Percentiles rank a stretch among this genome's conserved stretches.
Evolutionary conservation across 805 yeast species (phyloP).

Genomic region (Candida awuae): DNA sequence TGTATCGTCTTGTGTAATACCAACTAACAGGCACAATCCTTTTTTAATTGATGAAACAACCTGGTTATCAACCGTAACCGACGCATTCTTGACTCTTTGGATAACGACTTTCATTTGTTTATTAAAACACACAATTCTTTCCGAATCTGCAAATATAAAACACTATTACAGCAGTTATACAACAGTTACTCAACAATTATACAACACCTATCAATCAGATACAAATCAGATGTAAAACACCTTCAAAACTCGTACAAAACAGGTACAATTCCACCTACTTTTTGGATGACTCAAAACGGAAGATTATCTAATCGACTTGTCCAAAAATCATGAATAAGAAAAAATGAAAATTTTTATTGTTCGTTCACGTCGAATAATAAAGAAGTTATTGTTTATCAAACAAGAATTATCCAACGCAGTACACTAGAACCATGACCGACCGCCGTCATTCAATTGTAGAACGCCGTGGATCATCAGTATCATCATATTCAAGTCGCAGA

Average conservation of each 20-base stretch:
- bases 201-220: no score
- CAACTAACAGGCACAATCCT: constrained; percentile 78
- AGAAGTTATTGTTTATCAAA: no score
- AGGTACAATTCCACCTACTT: no score
- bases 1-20: constrained; percentile 74
- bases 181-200: no score
- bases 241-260: no score
- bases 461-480: constrained; percentile 27
- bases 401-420: no score
- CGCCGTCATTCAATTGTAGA: constrained; percentile 49
- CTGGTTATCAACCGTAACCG: constrained; percentile 72
- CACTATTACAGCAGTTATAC: background rate
- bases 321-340: no score
- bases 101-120: constrained; percentile 73
- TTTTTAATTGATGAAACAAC: constrained; percentile 66
- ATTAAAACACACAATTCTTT: background rate
- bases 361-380: background rate
- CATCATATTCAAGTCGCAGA: constrained; percentile 23
- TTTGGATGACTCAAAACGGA: no score
- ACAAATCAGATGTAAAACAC: no score
- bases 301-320: no score
- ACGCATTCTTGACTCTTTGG: constrained; percentile 82
- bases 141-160: background rate
- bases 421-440: constrained; percentile 49
- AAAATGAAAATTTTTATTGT: background rate